These are phyloP conservation scores for Tricholoma hemisulphureum DNA, from an alignment of 768 basidiomycete species.

Conservation along the genomic window DNA sequence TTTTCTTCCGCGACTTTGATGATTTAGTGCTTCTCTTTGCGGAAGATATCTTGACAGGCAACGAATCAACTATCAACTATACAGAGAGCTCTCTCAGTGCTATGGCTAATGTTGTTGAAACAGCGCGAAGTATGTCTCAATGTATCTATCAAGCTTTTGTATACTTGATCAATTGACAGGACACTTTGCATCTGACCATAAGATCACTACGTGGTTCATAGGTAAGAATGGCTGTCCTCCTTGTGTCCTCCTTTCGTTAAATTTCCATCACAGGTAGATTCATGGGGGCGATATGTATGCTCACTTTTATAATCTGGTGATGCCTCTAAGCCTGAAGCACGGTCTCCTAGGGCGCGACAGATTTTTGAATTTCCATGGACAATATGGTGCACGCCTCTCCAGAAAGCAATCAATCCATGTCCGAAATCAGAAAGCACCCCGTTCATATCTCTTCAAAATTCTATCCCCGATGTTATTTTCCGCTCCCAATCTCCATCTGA, in stretches of 20 bases:
- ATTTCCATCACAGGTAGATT: slow-evolving; percentile 12
- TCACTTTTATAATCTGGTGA: no score
- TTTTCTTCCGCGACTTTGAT: background rate
- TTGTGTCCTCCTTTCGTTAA: background rate
- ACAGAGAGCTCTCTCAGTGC: background rate
- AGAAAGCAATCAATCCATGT: slow-evolving; percentile 31
- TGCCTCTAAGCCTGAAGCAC: background rate
- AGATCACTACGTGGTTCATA: background rate
- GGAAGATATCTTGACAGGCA: background rate
- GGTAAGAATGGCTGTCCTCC: background rate
- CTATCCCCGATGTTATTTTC: slow-evolving; percentile 44
- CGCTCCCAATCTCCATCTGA: slow-evolving; percentile 42
- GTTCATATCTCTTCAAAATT: slow-evolving; percentile 32
- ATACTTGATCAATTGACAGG: background rate
- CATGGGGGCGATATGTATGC: slow-evolving; percentile 11
- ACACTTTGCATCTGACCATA: background rate
- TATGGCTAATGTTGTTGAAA: background rate
- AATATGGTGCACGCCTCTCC: slow-evolving; percentile 41
- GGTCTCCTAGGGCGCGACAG: slow-evolving; percentile 12
- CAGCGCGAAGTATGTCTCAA: background rate
- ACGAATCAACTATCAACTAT: background rate
- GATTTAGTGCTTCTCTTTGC: background rate
- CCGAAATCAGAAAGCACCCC: slow-evolving; percentile 13
- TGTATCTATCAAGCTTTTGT: background rate
- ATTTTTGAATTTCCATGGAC: slow-evolving; percentile 44